Percentiles rank a stretch among this genome's conserved stretches.
These are phyloP conservation scores for Daldinia sp. DNA, from an alignment of 2,329 filamentous ascomycete species.

Conservation along the genomic window DNA sequence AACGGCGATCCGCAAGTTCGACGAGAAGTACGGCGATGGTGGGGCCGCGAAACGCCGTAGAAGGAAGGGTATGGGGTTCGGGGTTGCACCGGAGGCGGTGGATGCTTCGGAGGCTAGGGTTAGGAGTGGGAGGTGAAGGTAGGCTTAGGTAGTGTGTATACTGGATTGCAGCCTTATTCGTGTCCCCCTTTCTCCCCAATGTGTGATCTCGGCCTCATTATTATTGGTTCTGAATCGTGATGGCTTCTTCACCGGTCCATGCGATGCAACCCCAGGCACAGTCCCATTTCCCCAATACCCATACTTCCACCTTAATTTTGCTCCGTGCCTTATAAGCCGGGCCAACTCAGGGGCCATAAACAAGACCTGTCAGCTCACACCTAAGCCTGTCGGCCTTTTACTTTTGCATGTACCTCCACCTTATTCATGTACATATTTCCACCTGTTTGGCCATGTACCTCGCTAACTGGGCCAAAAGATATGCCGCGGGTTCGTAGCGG, in stretches of 20 bases:
- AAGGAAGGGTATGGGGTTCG: slow-evolving; percentile 66
- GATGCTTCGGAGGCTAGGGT: slow-evolving; percentile 58
- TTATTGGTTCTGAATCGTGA: not conserved
- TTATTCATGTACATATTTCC: too few relatives aligned
- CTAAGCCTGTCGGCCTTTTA: not conserved
- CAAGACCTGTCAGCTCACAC: slow-evolving; percentile 27
- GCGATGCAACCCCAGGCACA: slow-evolving; percentile 6
- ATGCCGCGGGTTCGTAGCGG: too few relatives aligned
- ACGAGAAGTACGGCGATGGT: slow-evolving; percentile 91
- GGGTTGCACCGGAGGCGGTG: slow-evolving; percentile 51
- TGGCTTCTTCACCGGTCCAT: not conserved
- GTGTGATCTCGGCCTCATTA: not conserved
- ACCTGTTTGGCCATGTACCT: slow-evolving; percentile 40
- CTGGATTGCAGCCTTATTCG: not conserved
- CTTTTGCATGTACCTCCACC: slow-evolving; percentile 27
- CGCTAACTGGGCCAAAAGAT: too few relatives aligned
- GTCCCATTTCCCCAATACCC: not conserved
- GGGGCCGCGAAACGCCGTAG: slow-evolving; percentile 71
- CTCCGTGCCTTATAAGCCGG: slow-evolving; percentile 35
- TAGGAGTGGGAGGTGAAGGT: slow-evolving; percentile 28
- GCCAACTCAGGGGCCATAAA: slow-evolving; percentile 25
- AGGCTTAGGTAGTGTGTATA: not conserved
- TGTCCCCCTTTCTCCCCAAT: not conserved
- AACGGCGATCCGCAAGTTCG: slow-evolving; percentile 89
- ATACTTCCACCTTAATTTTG: slow-evolving; percentile 28